Conservation (phyloP, 495 filamentous ascomycete species). For the Evansstolkia leycettana region DNA sequence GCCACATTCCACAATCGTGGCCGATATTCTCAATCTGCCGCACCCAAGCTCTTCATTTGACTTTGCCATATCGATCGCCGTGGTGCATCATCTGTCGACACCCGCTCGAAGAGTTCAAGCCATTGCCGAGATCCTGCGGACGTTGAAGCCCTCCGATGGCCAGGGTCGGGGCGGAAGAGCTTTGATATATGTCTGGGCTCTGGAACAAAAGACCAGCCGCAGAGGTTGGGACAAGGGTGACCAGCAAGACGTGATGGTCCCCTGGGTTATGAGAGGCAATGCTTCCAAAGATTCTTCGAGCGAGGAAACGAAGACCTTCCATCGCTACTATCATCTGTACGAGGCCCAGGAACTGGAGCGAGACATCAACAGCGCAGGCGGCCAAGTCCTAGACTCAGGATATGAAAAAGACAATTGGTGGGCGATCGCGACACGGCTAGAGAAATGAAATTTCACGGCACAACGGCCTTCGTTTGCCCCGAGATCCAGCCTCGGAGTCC, state of each 20-base stretch:
- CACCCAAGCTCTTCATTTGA: constrained; percentile 62
- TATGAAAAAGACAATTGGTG: constrained; percentile 99
- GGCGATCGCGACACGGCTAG: constrained; percentile 45
- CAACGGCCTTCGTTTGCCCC: constrained; percentile 5
- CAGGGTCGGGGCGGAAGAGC: constrained; percentile 43
- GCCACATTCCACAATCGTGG: constrained; percentile 52
- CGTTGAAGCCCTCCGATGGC: constrained; percentile 36
- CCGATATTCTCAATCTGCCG: constrained; percentile 58
- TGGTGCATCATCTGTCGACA: constrained; percentile 92
- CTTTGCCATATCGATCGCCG: constrained; percentile 91
- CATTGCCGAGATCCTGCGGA: constrained; percentile 57
- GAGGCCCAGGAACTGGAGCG: constrained; percentile 73
- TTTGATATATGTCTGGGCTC: constrained; percentile 90
- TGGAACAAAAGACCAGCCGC: constrained; percentile 83
- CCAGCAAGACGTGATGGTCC: constrained; percentile 89
- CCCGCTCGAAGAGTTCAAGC: constrained; percentile 59
- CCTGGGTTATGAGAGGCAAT: constrained; percentile 64
- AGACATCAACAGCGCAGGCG: constrained; percentile 65
- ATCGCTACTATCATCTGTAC: constrained; percentile 94
- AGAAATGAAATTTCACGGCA: constrained; percentile 5
- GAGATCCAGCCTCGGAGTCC: constrained; percentile 27
- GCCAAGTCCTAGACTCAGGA: constrained; percentile 62
- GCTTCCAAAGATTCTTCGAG: constrained; percentile 4
- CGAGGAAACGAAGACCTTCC: constrained; percentile 38
- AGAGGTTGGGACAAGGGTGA: constrained; percentile 83